A percentile compares a stretch with the other conserved stretches of the same genome.
These are phyloP conservation scores for Chrysopogon serrulatus DNA, from an alignment of 176 grass and related monocot species.

Conservation along the genomic window DNA sequence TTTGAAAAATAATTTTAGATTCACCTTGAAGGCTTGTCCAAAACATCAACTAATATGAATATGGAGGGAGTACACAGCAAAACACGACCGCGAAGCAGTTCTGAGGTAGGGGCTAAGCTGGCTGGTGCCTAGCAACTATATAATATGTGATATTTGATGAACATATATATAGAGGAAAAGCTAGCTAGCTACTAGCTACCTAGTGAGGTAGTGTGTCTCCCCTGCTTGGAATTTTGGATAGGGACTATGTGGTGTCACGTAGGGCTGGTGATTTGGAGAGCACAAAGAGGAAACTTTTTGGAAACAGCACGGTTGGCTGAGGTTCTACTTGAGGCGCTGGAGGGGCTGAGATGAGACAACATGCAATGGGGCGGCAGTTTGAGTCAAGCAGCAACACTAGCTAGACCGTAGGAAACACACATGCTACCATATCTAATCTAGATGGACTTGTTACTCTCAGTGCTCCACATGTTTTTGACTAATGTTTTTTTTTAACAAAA, in stretches of 20 bases:
- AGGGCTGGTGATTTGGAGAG: slow-evolving; percentile 25
- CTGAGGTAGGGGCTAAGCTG: not conserved
- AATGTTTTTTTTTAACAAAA: not conserved
- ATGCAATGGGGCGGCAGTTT: not conserved
- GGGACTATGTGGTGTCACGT: slow-evolving; percentile 7
- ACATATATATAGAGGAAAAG: not conserved
- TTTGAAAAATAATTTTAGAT: not conserved
- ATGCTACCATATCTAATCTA: not conserved
- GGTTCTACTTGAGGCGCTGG: not conserved
- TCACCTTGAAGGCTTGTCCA: no score
- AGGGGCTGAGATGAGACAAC: not conserved
- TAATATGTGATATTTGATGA: not conserved
- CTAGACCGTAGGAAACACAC: not conserved
- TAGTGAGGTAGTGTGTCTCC: not conserved
- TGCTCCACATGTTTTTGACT: slow-evolving; percentile 6
- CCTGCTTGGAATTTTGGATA: slow-evolving; percentile 20
- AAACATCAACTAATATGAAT: no score
- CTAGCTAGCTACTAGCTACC: not conserved
- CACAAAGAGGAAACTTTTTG: not conserved
- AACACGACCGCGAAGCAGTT: not conserved
- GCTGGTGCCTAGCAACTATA: not conserved
- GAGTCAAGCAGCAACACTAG: not conserved
- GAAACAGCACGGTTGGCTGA: slow-evolving; percentile 15
- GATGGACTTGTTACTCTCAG: not conserved
- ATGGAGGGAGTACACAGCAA: no score